Conservation (phyloP, 139 green algal species). For the Pleodorina starrii region DNA sequence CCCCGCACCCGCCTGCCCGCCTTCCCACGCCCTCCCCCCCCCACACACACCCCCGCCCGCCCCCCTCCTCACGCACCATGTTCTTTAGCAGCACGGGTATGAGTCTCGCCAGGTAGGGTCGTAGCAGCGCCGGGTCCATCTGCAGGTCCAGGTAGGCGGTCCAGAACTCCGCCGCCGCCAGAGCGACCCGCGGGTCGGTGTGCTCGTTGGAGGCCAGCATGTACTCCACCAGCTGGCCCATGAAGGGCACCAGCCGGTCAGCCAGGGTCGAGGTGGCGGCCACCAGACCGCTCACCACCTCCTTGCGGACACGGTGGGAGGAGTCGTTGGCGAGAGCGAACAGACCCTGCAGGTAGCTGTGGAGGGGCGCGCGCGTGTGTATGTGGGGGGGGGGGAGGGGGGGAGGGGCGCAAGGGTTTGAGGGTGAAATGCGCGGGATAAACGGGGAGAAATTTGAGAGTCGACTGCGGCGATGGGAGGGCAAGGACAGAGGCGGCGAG, state of each 20-base stretch:
- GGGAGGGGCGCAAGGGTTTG: too few species aligned
- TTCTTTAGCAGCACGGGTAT: constrained; percentile 95
- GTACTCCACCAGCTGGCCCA: constrained; percentile 93
- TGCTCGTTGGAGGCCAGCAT: constrained; percentile 92
- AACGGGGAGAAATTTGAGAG: too few species aligned
- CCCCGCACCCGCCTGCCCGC: too few species aligned
- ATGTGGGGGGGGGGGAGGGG: too few species aligned
- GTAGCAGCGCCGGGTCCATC: constrained; percentile 77
- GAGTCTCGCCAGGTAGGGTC: constrained; percentile 84
- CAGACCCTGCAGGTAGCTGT: constrained; percentile 86
- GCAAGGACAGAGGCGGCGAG: too few species aligned
- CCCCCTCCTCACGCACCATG: constrained; percentile 77
- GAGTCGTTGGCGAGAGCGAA: constrained; percentile 90
- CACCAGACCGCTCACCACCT: constrained; percentile 91
- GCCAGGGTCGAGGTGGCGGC: constrained; percentile 81
- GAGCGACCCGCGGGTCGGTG: constrained; percentile 80
- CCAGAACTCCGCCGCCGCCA: constrained; percentile 98
- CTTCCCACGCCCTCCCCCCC: too few species aligned
- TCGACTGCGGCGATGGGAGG: too few species aligned
- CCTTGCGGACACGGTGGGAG: constrained; percentile 78
- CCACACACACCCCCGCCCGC: too few species aligned
- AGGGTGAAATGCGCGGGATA: too few species aligned
- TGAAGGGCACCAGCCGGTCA: constrained; percentile 81
- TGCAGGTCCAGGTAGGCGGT: constrained; percentile 82
- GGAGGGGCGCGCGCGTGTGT: too few species aligned